Conservation (phyloP, 2,329 filamentous ascomycete species). For the Fusarium fracticaudum region DNA sequence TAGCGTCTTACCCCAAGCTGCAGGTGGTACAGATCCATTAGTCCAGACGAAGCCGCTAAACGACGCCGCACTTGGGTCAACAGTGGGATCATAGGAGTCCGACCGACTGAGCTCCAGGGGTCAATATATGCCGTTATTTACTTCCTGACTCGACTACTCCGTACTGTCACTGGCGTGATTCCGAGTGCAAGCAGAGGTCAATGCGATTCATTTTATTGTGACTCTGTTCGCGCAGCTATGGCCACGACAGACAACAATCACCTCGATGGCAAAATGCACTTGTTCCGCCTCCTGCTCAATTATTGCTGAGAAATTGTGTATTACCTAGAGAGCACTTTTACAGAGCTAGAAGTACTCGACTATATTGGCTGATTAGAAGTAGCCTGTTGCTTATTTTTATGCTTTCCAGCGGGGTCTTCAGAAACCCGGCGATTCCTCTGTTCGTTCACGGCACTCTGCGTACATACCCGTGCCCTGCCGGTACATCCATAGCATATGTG, state of each 20-base stretch:
- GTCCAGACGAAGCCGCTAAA: slow-evolving; percentile 10
- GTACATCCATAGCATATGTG: slow-evolving; percentile 34
- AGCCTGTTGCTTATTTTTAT: background rate
- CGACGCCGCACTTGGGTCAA: slow-evolving; percentile 19
- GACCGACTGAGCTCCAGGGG: slow-evolving; percentile 10
- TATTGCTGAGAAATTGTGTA: slow-evolving; percentile 16
- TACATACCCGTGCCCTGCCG: slow-evolving; percentile 39
- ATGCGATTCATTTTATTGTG: slow-evolving; percentile 29
- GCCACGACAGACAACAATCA: slow-evolving; percentile 17
- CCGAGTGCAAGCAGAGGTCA: slow-evolving; percentile 32
- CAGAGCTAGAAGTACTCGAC: slow-evolving; percentile 13
- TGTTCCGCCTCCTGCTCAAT: background rate
- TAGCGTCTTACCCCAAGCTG: slow-evolving; percentile 37
- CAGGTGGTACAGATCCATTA: slow-evolving; percentile 27
- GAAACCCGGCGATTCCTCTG: slow-evolving; percentile 22
- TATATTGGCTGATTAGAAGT: slow-evolving; percentile 8
- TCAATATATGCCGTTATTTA: slow-evolving; percentile 20
- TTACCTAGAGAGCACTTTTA: background rate
- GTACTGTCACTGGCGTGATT: slow-evolving; percentile 24
- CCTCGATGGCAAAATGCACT: background rate
- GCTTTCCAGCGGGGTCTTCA: slow-evolving; percentile 4
- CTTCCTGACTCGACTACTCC: slow-evolving; percentile 22
- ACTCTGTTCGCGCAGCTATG: slow-evolving; percentile 22
- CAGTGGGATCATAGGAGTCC: slow-evolving; percentile 11
- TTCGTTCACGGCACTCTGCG: slow-evolving; percentile 29